A percentile compares a stretch with the other conserved stretches of the same genome.
Evolutionary conservation across 208 protist genomes (phyloP).

Genomic region (Acanthamoeba triangularis): DNA sequence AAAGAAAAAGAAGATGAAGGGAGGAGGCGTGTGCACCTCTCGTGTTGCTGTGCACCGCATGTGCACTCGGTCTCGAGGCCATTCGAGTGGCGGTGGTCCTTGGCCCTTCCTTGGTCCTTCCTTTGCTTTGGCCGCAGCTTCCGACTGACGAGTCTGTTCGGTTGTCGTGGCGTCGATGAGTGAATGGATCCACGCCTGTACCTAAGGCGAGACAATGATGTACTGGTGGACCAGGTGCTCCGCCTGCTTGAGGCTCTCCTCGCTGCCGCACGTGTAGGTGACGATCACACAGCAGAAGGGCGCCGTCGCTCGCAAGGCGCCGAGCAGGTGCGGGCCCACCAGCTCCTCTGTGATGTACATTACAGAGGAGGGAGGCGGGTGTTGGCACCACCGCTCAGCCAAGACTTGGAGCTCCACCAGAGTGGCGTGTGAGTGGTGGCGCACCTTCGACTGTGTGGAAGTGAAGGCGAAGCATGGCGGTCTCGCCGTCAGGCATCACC

Average conservation of each 20-base stretch:
- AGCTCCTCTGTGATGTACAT: too few species aligned
- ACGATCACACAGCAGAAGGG: conserved; percentile 3
- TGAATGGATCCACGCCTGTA: too few species aligned
- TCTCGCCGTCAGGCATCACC: not conserved
- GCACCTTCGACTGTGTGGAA: conserved; percentile 3
- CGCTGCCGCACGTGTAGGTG: not conserved
- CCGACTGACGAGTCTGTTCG: not conserved
- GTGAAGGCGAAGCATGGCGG: not conserved
- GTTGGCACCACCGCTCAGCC: too few species aligned
- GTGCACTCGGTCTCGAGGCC: not conserved
- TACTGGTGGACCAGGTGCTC: not conserved
- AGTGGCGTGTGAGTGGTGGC: not conserved
- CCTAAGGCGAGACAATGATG: not conserved
- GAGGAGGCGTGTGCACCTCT: not conserved
- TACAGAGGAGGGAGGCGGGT: not conserved
- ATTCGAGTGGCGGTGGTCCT: not conserved
- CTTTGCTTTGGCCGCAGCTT: not conserved
- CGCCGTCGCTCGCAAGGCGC: not conserved
- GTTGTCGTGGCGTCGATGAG: not conserved
- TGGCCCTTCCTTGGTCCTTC: not conserved
- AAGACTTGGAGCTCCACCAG: too few species aligned
- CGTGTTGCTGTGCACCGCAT: not conserved
- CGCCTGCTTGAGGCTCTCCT: conserved; percentile 11
- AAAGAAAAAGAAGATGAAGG: not conserved
- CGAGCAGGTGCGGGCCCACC: not conserved